A percentile compares a stretch with the other conserved stretches of the same genome.
These are phyloP conservation scores for Pleoardoris graminearum DNA, from an alignment of 2,329 filamentous ascomycete genomes.

Conservation along the genomic window DNA sequence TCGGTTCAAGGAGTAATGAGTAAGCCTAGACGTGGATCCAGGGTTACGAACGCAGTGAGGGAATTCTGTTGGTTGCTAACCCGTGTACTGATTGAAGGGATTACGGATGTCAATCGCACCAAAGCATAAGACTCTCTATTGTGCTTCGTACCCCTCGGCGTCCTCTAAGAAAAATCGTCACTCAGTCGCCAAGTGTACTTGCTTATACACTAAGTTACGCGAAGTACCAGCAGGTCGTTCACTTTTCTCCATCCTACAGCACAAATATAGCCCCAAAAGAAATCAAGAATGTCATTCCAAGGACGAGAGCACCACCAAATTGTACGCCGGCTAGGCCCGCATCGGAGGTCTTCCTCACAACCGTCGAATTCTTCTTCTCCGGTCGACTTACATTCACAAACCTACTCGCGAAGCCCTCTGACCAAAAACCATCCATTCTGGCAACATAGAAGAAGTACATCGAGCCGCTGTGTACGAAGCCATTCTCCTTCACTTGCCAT, in stretches of 20 bases:
- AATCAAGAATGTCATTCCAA: not conserved
- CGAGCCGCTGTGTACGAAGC: not conserved
- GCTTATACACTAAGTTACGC: no score
- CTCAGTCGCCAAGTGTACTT: no score
- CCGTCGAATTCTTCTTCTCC: not conserved
- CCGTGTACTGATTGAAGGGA: no score
- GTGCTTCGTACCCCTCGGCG: no score
- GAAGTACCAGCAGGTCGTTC: no score
- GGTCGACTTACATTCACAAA: not conserved
- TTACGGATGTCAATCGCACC: no score
- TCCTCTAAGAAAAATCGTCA: no score
- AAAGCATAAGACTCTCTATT: no score
- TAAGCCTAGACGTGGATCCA: no score
- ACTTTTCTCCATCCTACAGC: not conserved
- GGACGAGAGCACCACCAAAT: not conserved
- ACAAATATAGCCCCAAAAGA: not conserved
- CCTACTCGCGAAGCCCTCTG: not conserved
- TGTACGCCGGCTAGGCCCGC: not conserved
- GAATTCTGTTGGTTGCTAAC: no score
- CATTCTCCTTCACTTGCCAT: not conserved
- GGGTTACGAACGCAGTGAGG: no score
- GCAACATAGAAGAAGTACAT: not conserved
- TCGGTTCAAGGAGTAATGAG: no score
- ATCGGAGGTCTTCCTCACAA: not conserved
- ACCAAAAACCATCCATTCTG: not conserved